These are phyloP conservation scores for Solanum commersonii DNA, from an alignment of 257 asterid species.

Conservation along the genomic window DNA sequence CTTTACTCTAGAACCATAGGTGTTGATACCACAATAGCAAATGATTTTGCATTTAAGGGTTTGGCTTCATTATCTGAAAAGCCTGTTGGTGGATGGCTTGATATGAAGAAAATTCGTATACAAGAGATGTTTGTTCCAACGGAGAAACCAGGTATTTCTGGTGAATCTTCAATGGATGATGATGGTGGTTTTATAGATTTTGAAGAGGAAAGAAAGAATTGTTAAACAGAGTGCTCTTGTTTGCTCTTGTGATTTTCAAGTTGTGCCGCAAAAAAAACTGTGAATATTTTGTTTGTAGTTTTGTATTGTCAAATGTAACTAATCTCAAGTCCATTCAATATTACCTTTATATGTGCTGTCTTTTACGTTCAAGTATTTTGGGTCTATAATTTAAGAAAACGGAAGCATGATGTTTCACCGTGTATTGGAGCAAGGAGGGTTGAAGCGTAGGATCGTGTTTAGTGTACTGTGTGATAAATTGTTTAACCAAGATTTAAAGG, in stretches of 20 bases:
- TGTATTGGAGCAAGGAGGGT: not conserved
- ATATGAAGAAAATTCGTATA: not conserved
- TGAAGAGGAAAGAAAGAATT: not conserved
- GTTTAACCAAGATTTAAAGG: not conserved
- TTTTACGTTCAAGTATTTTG: not conserved
- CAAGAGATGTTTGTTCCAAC: not conserved
- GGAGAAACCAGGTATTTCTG: not conserved
- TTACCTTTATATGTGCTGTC: not conserved
- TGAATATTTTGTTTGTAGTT: not conserved
- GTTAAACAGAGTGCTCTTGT: not conserved
- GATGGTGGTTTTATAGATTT: not conserved
- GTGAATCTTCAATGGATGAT: not conserved
- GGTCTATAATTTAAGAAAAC: not conserved
- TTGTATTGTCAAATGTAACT: not conserved
- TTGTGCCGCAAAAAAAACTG: not conserved
- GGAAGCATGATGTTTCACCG: not conserved
- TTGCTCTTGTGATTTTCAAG: not conserved
- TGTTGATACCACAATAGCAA: constrained; percentile 31
- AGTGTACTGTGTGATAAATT: not conserved
- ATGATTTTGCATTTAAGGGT: constrained; percentile 26
- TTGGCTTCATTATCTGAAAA: constrained; percentile 32
- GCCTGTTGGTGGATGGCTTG: not conserved
- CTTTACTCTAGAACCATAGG: constrained; percentile 50
- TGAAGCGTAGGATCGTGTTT: not conserved
- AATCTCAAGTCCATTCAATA: not conserved